Evolutionary conservation across 306 rosid genomes (phyloP), one percentile per base, ranked within the genome.

Genomic region (Ormosia semicastrata): DNA sequence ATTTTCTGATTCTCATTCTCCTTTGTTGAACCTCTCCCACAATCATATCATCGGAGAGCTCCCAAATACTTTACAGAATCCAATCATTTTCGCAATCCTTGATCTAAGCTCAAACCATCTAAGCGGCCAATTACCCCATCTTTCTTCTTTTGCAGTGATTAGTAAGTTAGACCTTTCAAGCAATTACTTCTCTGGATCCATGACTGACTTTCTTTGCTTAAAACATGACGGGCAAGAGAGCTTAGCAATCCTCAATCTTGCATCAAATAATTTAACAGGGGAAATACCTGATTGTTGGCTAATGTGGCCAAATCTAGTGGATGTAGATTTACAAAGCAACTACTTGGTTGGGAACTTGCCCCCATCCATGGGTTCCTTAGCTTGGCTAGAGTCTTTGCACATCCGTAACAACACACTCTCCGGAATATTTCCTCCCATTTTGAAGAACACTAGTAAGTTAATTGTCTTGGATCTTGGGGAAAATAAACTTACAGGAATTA

Each of bases 1-100:
- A 13, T 41, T 7, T 6, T 37, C 7, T 3, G 11, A 30, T 0
- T 5, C n/a, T n/a, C n/a, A 7, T 4, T 0, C 0, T 0, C 5
- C 0, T n/a, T n/a, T n/a, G 2, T 0, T 74, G 1, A 5, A 73
- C 46, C 30, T 81, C 12, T 81, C 80, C 2, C 6, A 11, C 4
- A 81, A 75, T 66, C 32, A 33, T 24, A 39, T 73, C 17, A 2
- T 65, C 30, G 80, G 85, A 49, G 56, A 53, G 5, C 11, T 73
- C 30, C 7, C 37, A 6, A 10, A 66, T 15, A 39, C 62, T 4
- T 4, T 0, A 2, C n/a, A n/a, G 30, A 17, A 36, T 3, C 13
- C 36, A 1, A 18, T 11, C 2, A 6, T 2, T 1, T 0, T 0
- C 0, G 1, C 2, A 7, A 0, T 0, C 3, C 3, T 83, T 8